Evolutionary conservation across 257 asterid species (phyloP), one percentile per base, ranked within the genome.

Genomic region (Solanum neorickii): DNA sequence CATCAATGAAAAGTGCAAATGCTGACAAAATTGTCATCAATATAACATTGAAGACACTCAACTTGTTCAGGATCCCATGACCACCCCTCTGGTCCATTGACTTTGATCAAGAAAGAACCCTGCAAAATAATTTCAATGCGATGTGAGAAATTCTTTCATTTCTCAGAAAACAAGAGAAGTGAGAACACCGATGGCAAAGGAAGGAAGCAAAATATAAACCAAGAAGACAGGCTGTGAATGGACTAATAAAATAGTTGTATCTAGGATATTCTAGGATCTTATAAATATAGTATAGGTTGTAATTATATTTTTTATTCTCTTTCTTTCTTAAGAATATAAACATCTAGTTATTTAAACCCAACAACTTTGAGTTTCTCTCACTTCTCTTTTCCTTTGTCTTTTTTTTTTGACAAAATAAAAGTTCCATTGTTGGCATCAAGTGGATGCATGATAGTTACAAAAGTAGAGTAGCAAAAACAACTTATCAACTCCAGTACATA

Each of bases 41-140:
- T 46, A 78, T 35, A 89, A 84, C 82, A 87, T 82, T 84, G 83
- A 87, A 89, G 84, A 68, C 86, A 93, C 99, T 93, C 91, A 94
- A 96, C 99, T 90, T 94, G 98, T 91, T 97, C 94, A 49, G 98
- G 98, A 88, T 93, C 92, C 95, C 94, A 94, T 68, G 98, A 93
- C 98, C 99, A 97, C 73, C 99, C 99, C 87, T 93, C 94, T 9
- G 98, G 98, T 82, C 98, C 99, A 93, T 93, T 97, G 85, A 94
- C 93, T 92, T 97, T 97, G 82, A 97, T 90, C 89, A 94, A 88
- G 91, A 94, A 97, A 87, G 99, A 94, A 89, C 99, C 99, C 99
- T 97, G 93, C 75, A 87, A 88, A 68, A 65, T 89, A 82, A 88
- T 9, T 85, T 29, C 83, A 87, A 77, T 69, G 84, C 82, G 87